Evolutionary conservation across 345 rosid species (phyloP), one percentile per base, ranked within the genome.

Genomic region (Gossypium australe): DNA sequence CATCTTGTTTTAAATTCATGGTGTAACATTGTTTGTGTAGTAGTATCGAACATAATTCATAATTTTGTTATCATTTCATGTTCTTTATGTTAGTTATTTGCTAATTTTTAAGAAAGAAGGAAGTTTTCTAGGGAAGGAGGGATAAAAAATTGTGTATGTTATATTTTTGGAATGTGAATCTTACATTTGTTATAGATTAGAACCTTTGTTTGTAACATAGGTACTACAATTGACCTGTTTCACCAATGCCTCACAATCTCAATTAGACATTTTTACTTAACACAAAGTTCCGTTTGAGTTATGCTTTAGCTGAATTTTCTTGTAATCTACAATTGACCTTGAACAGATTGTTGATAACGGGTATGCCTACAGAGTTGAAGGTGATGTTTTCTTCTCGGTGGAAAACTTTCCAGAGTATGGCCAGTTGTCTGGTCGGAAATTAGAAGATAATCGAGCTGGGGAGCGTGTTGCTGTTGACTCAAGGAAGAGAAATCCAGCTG

Each of bases 401-500:
- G 96, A 87, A 72, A 85, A 85, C 24, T 85, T 85, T 77, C 92
- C 91, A 17, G 85, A 87, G 14, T 94, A 94, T 72, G 98, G 98
- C 66, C 79, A 56, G 71, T 85, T 94, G 78, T 94, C 97, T 76
- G 97, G 98, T 68, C 78, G 97, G 47, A 94, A 87, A 66, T 78
- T 91, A 77, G 97, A 88, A 80, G 98, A 94, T 76, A 94, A 94
- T 80, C 89, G 97, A 70, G 97, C 97, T 43, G 98, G 97, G 61
- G 98, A 94, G 84, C 90, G 97, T 75, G 95, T 94, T 62, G 86
- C 97, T 77, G 92, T 94, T 75, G 93, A 94, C 85, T 82, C 89
- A 0, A 89, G 97, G 83, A 94, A 92, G 88, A 89, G 81, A 79
- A 87, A 92, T 80, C 98, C 97, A 11, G 98, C 98, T 25, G 97